Base-by-base conservation (phyloP, 2,329 filamentous ascomycete genomes). In the Dothideomycetes sp. region DNA sequence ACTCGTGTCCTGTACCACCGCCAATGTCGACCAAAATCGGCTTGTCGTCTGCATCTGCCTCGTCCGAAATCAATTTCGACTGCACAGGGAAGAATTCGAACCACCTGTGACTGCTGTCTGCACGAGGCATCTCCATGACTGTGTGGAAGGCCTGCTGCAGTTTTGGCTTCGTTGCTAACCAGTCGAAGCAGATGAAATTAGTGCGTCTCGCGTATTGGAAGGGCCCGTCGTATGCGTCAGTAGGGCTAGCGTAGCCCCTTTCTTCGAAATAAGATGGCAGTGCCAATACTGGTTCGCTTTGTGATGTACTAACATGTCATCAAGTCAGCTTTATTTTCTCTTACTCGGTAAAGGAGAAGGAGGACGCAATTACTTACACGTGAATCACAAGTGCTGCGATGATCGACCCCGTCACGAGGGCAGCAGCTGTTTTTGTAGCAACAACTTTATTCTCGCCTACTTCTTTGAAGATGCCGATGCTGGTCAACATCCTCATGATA, bases 1-100 rank as follows among this genome's bases (percentile, higher is more conserved):
- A 9, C n/a, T 37, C 38, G 11, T 45, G 42, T 11, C 42, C 42
- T 3, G 18, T 19, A 1, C 24, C 34, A 12, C 38, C 42, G 9
- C 39, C 42, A 3, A 45, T 17, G 31, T 45, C 42, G n/a, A 45
- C 40, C 3, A 45, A 22, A 12, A 38, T 12, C 7, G 22, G 22
- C 22, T 7, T 27, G 7, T 27, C 22, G 22, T n/a, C n/a, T n/a
- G n/a, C n/a, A n/a, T n/a, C n/a, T n/a, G 12, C 12, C 7, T 27
- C 22, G 22, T 27, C 12, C 22, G 22, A 27, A 7, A 12, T 7
- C 7, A 27, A 12, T 12, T 27, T 27, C 7, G 22, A 27, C 7
- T 7, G 7, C 22, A 27, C 22, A 12, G 22, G 22, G 22, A 27
- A 27, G 22, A 27, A 27, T 12, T 27, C 22, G 22, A 27, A 27